phyloP scores from a whole-genome alignment of 1,284 basidiomycete genomes.

The Coniophora puteana region DNA sequence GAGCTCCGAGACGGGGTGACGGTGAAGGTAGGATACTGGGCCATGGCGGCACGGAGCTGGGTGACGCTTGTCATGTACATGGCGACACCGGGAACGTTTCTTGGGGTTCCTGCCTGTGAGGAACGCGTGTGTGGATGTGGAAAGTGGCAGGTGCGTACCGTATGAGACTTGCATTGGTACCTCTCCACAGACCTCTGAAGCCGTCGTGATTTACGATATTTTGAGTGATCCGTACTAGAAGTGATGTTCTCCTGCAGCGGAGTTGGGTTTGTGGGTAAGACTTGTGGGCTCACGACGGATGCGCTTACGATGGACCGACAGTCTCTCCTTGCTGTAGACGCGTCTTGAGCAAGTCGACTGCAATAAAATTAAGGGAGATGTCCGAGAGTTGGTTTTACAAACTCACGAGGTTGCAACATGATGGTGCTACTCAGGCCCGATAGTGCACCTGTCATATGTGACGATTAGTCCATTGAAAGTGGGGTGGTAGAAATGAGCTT shows the following conservation, averaged over 20 bases:
- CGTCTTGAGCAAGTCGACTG: slow-evolving; percentile 88
- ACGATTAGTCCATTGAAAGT: slow-evolving; percentile 2
- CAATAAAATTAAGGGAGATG: slow-evolving; percentile 1
- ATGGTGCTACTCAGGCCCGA: slow-evolving; percentile 74
- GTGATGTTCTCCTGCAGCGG: slow-evolving; percentile 30
- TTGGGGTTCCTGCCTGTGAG: slow-evolving; percentile 43
- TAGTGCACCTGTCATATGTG: slow-evolving; percentile 49
- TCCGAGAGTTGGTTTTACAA: background rate
- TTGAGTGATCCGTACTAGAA: slow-evolving; percentile 49
- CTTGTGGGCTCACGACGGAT: slow-evolving; percentile 4
- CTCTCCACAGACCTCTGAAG: slow-evolving; percentile 76
- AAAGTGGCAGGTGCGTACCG: slow-evolving; percentile 41
- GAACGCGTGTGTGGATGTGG: slow-evolving; percentile 3
- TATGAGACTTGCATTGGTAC: slow-evolving; percentile 77
- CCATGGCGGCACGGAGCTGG: slow-evolving; percentile 70
- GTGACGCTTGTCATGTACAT: slow-evolving; percentile 88
- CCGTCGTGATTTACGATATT: slow-evolving; percentile 64
- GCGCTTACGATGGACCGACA: slow-evolving; percentile 31
- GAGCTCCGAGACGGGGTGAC: slow-evolving; percentile 23
- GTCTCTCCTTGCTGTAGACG: slow-evolving; percentile 77
- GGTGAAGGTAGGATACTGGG: slow-evolving; percentile 62
- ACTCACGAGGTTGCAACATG: slow-evolving; percentile 73
- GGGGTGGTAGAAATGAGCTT: slow-evolving; percentile 2
- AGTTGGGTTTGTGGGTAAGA: slow-evolving; percentile 1
- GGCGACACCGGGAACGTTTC: slow-evolving; percentile 93